Conservation (phyloP, 2,329 filamentous ascomycete species). For the Cladosporium sp. region DNA sequence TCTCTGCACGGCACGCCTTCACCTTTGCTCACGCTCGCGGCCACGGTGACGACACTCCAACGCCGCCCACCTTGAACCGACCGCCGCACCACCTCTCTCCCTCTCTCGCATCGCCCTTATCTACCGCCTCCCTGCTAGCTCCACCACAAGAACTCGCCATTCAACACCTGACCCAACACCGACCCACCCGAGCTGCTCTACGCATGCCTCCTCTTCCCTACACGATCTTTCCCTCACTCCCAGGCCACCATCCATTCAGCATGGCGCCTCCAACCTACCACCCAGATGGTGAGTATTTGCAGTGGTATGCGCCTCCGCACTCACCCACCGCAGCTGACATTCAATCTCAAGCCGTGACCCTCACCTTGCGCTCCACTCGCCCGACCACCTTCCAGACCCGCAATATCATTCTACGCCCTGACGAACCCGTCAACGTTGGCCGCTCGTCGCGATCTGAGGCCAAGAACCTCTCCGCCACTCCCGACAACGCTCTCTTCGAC, state of each 20-base stretch:
- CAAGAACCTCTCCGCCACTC: constrained; percentile 36
- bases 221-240: background rate
- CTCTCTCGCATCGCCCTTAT: background rate
- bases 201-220: constrained; percentile 8
- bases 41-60: background rate
- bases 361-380: constrained; percentile 3
- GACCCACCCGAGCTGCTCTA: background rate
- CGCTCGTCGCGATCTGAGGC: constrained; percentile 45
- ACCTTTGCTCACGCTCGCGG: background rate
- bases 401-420: constrained; percentile 18
- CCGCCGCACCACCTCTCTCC: background rate
- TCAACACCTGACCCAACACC: background rate
- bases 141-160: background rate
- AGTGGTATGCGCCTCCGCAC: background rate
- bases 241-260: background rate
- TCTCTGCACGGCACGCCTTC: background rate
- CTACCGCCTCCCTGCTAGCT: background rate
- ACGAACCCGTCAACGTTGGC: constrained; percentile 41
- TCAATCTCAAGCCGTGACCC: background rate
- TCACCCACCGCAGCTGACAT: background rate
- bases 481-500: constrained; percentile 40
- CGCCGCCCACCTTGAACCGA: background rate
- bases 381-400: constrained; percentile 22
- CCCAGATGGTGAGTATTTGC: constrained; percentile 8
- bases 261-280: constrained; percentile 11